phyloP scores from a whole-genome alignment of 345 rosid species.

The Angophora floribunda region DNA sequence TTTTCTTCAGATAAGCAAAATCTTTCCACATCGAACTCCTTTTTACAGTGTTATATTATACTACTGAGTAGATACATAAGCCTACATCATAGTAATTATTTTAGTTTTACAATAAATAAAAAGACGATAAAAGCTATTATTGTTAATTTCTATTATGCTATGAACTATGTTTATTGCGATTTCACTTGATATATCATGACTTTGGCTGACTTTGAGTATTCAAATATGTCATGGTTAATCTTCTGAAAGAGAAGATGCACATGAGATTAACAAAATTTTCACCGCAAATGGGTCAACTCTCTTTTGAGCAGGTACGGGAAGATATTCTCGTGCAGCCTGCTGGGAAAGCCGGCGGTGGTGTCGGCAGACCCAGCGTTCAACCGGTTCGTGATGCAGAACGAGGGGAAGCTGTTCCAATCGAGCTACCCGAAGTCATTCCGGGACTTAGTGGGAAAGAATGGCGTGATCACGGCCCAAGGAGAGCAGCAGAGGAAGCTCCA shows the following conservation, averaged over 20 bases:
- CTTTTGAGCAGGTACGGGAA: conserved; percentile 44
- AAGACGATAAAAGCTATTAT: background rate
- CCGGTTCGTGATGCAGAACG: conserved; percentile 66
- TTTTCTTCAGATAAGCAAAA: background rate
- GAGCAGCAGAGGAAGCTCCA: conserved; percentile 74
- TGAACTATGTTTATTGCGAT: background rate
- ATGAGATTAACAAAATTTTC: background rate
- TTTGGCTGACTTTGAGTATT: background rate
- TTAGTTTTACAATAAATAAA: background rate
- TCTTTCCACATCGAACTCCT: background rate
- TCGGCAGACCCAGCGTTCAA: conserved; percentile 69
- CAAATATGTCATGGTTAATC: background rate
- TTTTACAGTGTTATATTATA: background rate
- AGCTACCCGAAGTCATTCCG: conserved; percentile 85
- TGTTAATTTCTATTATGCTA: background rate
- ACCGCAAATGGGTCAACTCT: background rate
- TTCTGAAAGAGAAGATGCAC: background rate
- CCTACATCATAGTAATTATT: background rate
- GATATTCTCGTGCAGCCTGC: conserved; percentile 70
- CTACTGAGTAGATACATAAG: background rate
- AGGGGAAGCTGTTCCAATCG: conserved; percentile 73
- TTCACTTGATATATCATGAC: background rate
- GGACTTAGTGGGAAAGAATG: conserved; percentile 80
- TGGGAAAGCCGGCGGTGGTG: conserved; percentile 68
- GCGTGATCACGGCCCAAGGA: conserved; percentile 72